Evolutionary conservation across 768 basidiomycete genomes (phyloP).

Genomic region (Leccinum boreale): DNA sequence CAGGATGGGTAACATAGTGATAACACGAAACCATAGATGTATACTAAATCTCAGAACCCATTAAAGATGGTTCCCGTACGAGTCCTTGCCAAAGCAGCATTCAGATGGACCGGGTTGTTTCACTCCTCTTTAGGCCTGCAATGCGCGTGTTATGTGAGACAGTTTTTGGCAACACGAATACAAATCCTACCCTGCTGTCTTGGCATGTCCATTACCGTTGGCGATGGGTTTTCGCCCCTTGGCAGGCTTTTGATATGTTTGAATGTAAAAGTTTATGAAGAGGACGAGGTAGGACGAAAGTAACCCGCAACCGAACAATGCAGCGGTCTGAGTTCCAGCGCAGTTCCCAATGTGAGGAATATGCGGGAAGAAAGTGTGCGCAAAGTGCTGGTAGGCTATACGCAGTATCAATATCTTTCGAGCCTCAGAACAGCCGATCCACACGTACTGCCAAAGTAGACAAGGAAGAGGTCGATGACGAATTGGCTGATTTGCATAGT

Average conservation of each 20-base stretch:
- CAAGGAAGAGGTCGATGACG: conserved; percentile 82
- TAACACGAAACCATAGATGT: conserved; percentile 15
- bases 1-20: conserved; percentile 11
- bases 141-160: conserved; percentile 1
- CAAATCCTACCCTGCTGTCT: conserved; percentile 30
- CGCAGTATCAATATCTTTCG: conserved; percentile 7
- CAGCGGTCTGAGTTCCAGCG: conserved; percentile 85
- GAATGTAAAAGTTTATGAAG: conserved; percentile 94
- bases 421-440: background rate
- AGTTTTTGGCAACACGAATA: background rate
- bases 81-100: background rate
- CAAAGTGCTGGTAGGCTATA: conserved; percentile 79
- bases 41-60: conserved; percentile 7
- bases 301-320: conserved; percentile 83
- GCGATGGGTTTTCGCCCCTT: conserved; percentile 31
- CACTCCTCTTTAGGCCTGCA: conserved; percentile 36
- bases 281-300: conserved; percentile 89
- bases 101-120: conserved; percentile 1
- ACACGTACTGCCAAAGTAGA: conserved; percentile 92
- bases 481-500: conserved; percentile 97
- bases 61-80: conserved; percentile 12
- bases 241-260: conserved; percentile 72
- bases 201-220: conserved; percentile 47
- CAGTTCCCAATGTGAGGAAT: conserved; percentile 81
- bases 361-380: conserved; percentile 53